Percentiles rank a stretch among this genome's conserved stretches.
Conservation (phyloP, 1,139 yeast species). For the Yamadazyma epiphylla region DNA sequence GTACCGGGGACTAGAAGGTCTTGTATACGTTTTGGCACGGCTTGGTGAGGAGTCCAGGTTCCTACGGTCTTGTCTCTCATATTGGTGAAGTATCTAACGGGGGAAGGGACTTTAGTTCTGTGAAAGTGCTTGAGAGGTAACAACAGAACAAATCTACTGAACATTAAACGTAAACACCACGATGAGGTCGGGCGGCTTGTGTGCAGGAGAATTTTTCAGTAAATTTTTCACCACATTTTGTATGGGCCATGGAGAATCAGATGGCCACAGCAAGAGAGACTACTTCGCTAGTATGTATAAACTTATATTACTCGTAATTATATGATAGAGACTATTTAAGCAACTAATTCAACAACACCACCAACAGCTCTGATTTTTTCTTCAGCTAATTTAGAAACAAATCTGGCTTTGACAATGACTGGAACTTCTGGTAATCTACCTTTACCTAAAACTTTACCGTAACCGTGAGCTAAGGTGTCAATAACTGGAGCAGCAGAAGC, state of each 20-base stretch:
- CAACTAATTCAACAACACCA: slow-evolving; percentile 99
- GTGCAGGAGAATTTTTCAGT: too few species aligned
- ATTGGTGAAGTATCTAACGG: too few species aligned
- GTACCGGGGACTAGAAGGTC: slow-evolving; percentile 31
- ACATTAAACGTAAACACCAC: too few species aligned
- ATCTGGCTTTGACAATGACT: slow-evolving; percentile 99
- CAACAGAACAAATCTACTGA: too few species aligned
- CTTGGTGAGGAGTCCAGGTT: slow-evolving; percentile 58
- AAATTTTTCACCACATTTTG: too few species aligned
- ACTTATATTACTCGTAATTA: slow-evolving; percentile 8
- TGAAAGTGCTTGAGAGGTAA: too few species aligned
- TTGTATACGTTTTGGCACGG: slow-evolving; percentile 51
- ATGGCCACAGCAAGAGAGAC: too few species aligned
- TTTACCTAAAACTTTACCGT: slow-evolving; percentile 99
- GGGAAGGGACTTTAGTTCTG: too few species aligned
- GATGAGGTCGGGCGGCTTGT: too few species aligned
- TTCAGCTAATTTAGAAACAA: slow-evolving; percentile 98
- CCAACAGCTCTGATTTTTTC: slow-evolving; percentile 99
- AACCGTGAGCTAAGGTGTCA: slow-evolving; percentile 99
- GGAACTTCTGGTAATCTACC: slow-evolving; percentile 98
- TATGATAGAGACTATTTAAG: slow-evolving; percentile 71
- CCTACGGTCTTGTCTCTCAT: slow-evolving; percentile 11
- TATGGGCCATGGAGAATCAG: too few species aligned
- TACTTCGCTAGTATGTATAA: too few species aligned
- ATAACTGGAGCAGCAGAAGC: slow-evolving; percentile 96